Conservation (phyloP, 1,284 basidiomycete species). For the Tylopilus microsporus region DNA sequence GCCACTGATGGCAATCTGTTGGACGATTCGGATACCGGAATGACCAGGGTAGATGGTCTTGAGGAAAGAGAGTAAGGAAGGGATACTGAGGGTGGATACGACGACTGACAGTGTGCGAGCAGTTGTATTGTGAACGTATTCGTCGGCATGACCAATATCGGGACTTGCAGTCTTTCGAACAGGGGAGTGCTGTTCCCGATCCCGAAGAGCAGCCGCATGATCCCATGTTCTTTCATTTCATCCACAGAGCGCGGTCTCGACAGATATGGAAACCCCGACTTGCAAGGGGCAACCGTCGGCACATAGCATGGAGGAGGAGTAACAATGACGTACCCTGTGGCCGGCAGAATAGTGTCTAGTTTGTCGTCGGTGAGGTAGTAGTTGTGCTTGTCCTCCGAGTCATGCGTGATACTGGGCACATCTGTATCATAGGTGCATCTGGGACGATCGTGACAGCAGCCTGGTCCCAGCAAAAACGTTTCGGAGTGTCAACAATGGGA, state of each 20-base stretch:
- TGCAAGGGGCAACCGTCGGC: too few species aligned
- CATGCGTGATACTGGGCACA: slow-evolving; percentile 69
- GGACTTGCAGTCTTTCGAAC: slow-evolving; percentile 99
- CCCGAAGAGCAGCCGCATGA: slow-evolving; percentile 41
- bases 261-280: slow-evolving; percentile 51
- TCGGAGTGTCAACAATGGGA: slow-evolving; percentile 41
- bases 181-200: slow-evolving; percentile 99
- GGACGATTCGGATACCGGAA: too few species aligned
- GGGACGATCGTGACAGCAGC: slow-evolving; percentile 49
- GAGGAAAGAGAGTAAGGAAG: too few species aligned
- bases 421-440: slow-evolving; percentile 64
- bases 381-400: slow-evolving; percentile 83
- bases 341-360: slow-evolving; percentile 80
- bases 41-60: too few species aligned
- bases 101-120: too few species aligned
- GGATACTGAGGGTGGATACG: too few species aligned
- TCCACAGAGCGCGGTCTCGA: slow-evolving; percentile 92
- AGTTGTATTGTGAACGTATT: slow-evolving; percentile 89
- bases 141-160: slow-evolving; percentile 57
- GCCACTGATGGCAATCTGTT: too few species aligned
- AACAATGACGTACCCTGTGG: too few species aligned
- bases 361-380: slow-evolving; percentile 94
- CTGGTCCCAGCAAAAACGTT: slow-evolving; percentile 73
- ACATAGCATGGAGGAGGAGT: too few species aligned
- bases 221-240: slow-evolving; percentile 83